Conservation (phyloP, 371 early-diverging fungal species). For the Umbelopsis sp. region DNA sequence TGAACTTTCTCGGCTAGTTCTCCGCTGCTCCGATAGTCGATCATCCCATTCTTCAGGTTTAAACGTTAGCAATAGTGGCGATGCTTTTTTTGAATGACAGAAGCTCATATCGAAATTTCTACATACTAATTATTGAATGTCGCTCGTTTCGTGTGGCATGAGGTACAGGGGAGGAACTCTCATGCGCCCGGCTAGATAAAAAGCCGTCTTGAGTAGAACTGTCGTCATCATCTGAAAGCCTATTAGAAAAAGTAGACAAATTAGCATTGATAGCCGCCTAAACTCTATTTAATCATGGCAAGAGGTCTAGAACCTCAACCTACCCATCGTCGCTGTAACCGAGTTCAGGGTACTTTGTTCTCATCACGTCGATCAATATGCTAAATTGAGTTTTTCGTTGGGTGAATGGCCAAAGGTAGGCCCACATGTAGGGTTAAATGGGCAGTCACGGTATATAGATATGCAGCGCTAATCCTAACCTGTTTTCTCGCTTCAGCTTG, state of each 20-base stretch:
- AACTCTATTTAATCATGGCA: neutral
- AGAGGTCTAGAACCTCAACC: neutral
- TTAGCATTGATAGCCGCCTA: neutral
- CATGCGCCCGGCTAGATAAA: neutral
- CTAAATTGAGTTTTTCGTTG: neutral
- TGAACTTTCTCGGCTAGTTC: constrained; percentile 19
- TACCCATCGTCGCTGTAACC: constrained; percentile 14
- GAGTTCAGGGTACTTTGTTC: constrained; percentile 15
- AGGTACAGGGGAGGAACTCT: neutral
- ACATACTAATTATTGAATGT: neutral
- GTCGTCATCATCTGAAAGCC: neutral
- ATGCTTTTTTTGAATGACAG: no score
- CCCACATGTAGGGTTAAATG: neutral
- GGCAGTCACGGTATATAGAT: constrained; percentile 1
- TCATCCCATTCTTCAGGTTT: neutral
- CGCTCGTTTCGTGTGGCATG: neutral
- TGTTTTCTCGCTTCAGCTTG: constrained; percentile 21
- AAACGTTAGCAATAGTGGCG: neutral
- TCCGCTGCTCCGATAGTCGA: constrained; percentile 15
- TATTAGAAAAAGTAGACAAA: neutral
- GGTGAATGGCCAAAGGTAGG: neutral
- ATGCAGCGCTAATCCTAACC: neutral
- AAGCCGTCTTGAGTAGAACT: neutral
- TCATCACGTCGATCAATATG: constrained; percentile 19
- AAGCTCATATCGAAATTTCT: no score